Base-by-base conservation (phyloP, 2,329 filamentous ascomycete species). In the Ilyonectria destructans region DNA sequence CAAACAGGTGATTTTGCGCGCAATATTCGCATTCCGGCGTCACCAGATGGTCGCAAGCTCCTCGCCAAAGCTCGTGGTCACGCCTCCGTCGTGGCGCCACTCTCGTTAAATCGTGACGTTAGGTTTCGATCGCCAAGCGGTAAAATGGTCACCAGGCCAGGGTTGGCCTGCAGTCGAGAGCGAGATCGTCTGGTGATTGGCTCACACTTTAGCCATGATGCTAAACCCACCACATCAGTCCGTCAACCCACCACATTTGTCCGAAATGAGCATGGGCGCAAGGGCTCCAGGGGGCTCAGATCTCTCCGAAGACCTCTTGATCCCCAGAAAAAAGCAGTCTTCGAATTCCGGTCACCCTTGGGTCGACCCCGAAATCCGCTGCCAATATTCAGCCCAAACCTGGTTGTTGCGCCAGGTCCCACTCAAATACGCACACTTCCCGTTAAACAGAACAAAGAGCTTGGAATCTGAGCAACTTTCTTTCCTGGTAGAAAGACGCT, bases 261-360 rank as follows among this genome's bases (percentile, higher is more conserved):
- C 26, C 26, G 43, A 48, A 62, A 58, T 37, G n/a, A 49, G 35
- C 63, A 52, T 37, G 57, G 63, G 43, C 43, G 2, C 19, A 33
- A 13, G 33, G 63, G 19, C 45, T 7, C 26, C 29, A 52, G 21
- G 70, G 64, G 69, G 64, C 60, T 43, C 35, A 66, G 58, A 74
- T 71, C 62, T 70, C 60, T 56, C 51, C 72, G 67, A 73, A 6
- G 51, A 70, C 64, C 70, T 73, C 70, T 40, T 55, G 49, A 65
- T 69, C 69, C 72, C 72, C 72, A 51, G 67, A 68, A 62, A 64
- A 66, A 64, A 61, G 48, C 7, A 29, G 51, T 60, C 58, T 46
- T 56, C 48, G 62, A 62, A 69, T 74, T 74, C 70, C 69, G 55
- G 62, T 46, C 62, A 43, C 52, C 67, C 71, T 74, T 43, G 71